phyloP scores from a whole-genome alignment of 176 grass and related monocot species.

The Aechmea fasciata region DNA sequence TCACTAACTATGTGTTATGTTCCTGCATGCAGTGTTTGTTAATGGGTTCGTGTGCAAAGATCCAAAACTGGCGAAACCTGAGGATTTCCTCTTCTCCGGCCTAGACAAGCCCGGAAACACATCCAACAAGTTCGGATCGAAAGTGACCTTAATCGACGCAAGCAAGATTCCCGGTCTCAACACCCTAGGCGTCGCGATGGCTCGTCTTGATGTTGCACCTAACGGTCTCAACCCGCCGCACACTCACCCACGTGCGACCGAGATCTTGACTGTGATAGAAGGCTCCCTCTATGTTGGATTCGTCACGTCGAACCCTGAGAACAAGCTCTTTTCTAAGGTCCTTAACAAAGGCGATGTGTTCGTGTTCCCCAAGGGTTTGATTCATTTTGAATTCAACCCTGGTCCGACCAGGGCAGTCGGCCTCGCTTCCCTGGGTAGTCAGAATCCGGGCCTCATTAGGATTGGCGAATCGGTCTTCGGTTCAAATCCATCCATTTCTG shows the following conservation, averaged over 20 bases:
- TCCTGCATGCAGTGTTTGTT: conserved; percentile 27
- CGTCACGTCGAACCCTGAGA: conserved; percentile 15
- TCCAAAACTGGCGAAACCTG: neutral
- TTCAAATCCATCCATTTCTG: neutral
- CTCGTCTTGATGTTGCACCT: conserved; percentile 33
- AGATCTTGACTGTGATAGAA: conserved; percentile 20
- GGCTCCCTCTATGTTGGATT: conserved; percentile 16
- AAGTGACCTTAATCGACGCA: conserved; percentile 28
- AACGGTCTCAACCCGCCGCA: conserved; percentile 36
- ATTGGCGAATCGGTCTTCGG: conserved; percentile 4
- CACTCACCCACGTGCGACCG: conserved; percentile 13
- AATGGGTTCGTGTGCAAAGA: conserved; percentile 35
- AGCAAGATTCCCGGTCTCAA: conserved; percentile 22
- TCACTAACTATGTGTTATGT: neutral
- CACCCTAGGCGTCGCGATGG: conserved; percentile 28
- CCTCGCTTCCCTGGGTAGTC: conserved; percentile 2
- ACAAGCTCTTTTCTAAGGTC: conserved; percentile 27
- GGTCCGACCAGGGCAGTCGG: neutral
- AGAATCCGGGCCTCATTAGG: conserved; percentile 3
- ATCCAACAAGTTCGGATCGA: conserved; percentile 27
- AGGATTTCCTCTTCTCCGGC: conserved; percentile 37
- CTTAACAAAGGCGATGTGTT: conserved; percentile 26
- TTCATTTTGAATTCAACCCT: conserved; percentile 15
- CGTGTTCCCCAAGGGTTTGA: conserved; percentile 6
- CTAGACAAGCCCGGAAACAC: conserved; percentile 21